Evolutionary conservation across 73 alveolate species (phyloP), one percentile per base, ranked within the genome.

Genomic region (Symbiodinium natans): DNA sequence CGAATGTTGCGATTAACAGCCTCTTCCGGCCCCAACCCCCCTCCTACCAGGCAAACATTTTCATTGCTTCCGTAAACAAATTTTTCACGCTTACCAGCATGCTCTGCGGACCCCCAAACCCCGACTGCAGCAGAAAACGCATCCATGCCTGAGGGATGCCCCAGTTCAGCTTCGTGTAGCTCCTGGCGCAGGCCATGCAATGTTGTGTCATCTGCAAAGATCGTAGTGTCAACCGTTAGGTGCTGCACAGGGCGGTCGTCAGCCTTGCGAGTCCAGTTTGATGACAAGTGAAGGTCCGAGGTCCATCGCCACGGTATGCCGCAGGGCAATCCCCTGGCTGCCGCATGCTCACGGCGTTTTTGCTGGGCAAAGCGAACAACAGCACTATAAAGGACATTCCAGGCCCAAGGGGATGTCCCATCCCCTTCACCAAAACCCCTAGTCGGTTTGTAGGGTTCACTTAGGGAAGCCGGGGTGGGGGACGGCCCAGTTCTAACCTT

Each of bases 201-300:
- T 25, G 92, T 83, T 6, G 92, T 83, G 92, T 83, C 92, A 41
- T 83, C 75, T 5, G 92, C 92, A 41, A 83, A 83, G n/a, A 83
- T 41, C 29, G 92, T 83, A 9, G 41, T 29, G 9, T 41, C 75
- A 21, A 83, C 92, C 17, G 15, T 9, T 8, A 59, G 11, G 21
- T 13, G 41, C 27, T 83, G 11, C 27, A 29, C 19, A 8, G 23
- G 73, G 29, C 92, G 39, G 21, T 41, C 75, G 34, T 83, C 92
- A 25, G 23, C 33, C 74, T 83, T 83, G 42, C 92, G 92, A 25
- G 92, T 83, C 92, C 92, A 83, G 40, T 59, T 25, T 41, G 73
- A 83, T n/a, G 40, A 19, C n/a, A 83, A 42, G 41, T 23, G 10
- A 41, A 83, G 8, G 73, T n/a, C 40, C 41, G 46, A 41, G 13